Conservation (phyloP, 2,329 filamentous ascomycete species). For the Kalmusia sp. region DNA sequence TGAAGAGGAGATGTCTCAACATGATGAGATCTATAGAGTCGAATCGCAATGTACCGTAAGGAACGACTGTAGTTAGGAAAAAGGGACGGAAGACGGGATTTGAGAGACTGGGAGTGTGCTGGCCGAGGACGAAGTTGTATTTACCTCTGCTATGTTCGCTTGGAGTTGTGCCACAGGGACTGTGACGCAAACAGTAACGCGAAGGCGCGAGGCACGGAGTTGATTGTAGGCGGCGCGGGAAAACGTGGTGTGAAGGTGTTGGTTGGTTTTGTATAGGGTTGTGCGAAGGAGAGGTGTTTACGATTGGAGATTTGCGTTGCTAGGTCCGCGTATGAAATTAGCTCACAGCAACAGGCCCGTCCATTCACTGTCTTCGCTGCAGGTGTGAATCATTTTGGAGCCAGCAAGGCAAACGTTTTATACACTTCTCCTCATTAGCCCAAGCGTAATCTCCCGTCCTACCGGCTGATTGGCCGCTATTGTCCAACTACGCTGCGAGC, state of each 20-base stretch:
- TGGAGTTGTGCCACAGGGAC: conserved; percentile 5
- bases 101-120: not conserved
- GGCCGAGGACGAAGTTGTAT: not conserved
- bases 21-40: not conserved
- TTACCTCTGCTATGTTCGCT: not conserved
- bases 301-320: not conserved
- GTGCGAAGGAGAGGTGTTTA: not conserved
- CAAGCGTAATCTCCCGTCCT: conserved; percentile 2
- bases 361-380: conserved; percentile 3
- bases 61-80: conserved; percentile 7
- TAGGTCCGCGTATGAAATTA: not conserved
- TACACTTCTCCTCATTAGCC: not conserved
- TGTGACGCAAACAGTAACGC: not conserved
- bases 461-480: not conserved
- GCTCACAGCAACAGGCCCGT: not conserved
- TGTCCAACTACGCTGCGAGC: not conserved
- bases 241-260: not conserved
- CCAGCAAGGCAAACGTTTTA: conserved; percentile 1
- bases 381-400: not conserved
- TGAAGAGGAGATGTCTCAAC: not conserved
- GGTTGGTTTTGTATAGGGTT: not conserved
- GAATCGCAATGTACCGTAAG: not conserved
- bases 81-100: not conserved
- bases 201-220: not conserved
- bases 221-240: not conserved